Evolutionary conservation across 257 asterid genomes (phyloP), one percentile per base, ranked within the genome.

Genomic region (Solanum appendiculatum): DNA sequence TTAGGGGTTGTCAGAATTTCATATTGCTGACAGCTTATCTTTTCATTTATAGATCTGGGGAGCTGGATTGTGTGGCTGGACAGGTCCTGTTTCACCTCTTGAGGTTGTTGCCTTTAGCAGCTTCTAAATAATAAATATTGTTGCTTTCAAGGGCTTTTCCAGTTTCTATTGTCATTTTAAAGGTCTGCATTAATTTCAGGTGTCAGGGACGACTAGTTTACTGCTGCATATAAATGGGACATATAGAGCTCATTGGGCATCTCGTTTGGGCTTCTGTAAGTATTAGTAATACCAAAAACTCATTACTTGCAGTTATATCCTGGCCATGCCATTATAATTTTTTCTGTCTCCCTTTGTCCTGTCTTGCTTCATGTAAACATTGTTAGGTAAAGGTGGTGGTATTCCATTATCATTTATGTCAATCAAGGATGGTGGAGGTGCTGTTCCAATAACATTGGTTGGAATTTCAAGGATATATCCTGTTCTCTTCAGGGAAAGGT

Each of bases 241-340:
- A 3, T 95, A 96, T 90, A 93, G 98, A 90, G 96, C 98, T 91
- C 97, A 97, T 86, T 97, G 99, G 99, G 98, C 98, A 86, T 98
- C 96, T 89, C 95, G 94, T 80, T 86, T 97, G 90, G 99, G 99
- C 77, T 92, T 96, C 84, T 92, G 99, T 97, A 93, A 93, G 99
- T 85, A 88, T 75, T 84, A 33, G 80, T 85, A 63, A 34, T 40
- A 25, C 20, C 69, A 33, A 42, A 75, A 44, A 51, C 74, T 63
- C 82, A 87, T 85, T 69, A 69, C 66, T 29, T 88, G 54, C 81
- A 80, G 60, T 48, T 85, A 12, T 81, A 78, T 78, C 40, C 39
- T 44, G 64, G 33, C 66, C n/a, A 81, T 48, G 85, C 25, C 85
- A 82, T 29, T 86, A 89, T 70, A 82, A 74, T 82, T 86, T 88